Base-by-base conservation (phyloP, 2,329 filamentous ascomycete genomes). In the Colletotrichum sojae region DNA sequence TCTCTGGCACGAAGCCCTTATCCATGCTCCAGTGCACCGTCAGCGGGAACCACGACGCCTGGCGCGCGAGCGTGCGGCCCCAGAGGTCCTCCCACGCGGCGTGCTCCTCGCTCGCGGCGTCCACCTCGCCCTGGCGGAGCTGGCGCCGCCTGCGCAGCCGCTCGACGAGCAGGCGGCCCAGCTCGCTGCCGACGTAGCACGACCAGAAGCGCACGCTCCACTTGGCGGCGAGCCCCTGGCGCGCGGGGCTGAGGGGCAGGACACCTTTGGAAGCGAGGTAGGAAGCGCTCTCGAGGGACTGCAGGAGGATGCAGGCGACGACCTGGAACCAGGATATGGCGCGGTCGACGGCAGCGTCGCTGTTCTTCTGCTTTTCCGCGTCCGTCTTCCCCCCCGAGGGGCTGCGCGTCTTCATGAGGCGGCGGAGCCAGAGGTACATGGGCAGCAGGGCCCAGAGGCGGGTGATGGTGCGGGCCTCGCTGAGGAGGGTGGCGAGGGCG, bases 121-220 rank as follows among this genome's bases (percentile, higher is more conserved):
- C 74, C 39, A 74, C 52, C 70, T 79, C 75, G 71, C 65, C 77
- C 49, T 60, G 48, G 25, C 22, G 22, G 43, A 58, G 55, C n/a
- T 27, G 25, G 63, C 71, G 74, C 55, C 77, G 79, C 73, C 80
- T 76, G 71, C 82, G 80, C 61, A 76, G 72, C 56, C 81, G 77
- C 81, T 88, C 83, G 60, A 84, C 78, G 52, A 83, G 75, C 68
- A 97, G 82, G 71, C 92, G 85, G 57, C 90, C 84, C 70, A 96
- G 86, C 83, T 98, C 94, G 69, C 95, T 83, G 20, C 88, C 88
- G 6, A 97, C 90, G 82, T 94, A 94, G 25, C 87, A 86, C 63
- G 91, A 89, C 94, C 95, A 98, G 71, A 92, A 93, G 52, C 94
- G 86, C 66, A 89, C 90, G 80, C 92, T 94, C 90, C 91, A 93